A percentile compares a stretch with the other conserved stretches of the same genome.
Conservation (phyloP, 2,329 filamentous ascomycete species). For the Diplodia scrobiculata region DNA sequence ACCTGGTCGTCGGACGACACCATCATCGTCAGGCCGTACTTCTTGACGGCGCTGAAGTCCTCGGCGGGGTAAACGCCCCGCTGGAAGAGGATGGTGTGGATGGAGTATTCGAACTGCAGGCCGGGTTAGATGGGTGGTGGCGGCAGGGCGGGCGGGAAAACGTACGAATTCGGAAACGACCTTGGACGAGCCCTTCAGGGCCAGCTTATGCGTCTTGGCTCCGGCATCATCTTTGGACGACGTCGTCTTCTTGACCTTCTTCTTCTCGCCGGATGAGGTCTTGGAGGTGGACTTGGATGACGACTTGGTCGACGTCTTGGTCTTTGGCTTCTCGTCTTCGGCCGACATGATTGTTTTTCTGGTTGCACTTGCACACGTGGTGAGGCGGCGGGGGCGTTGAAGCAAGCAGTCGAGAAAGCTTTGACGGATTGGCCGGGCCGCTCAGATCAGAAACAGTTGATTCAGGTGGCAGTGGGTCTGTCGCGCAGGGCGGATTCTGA, state of each 20-base stretch:
- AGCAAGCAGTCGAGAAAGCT: conserved; percentile 10
- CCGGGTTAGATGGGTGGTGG: conserved; percentile 30
- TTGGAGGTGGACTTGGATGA: conserved; percentile 30
- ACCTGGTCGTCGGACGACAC: conserved; percentile 96
- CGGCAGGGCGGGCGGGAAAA: conserved; percentile 42
- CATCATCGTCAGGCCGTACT: conserved; percentile 98
- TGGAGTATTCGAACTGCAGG: conserved; percentile 87
- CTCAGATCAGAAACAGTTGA: conserved; percentile 15
- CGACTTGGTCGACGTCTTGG: conserved; percentile 29
- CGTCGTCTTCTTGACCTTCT: conserved; percentile 29
- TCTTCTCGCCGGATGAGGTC: conserved; percentile 18
- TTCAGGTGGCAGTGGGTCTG: conserved; percentile 11
- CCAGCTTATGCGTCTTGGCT: conserved; percentile 92
- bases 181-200: conserved; percentile 80
- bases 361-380: background rate
- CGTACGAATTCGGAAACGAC: conserved; percentile 90
- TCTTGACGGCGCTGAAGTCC: conserved; percentile 96
- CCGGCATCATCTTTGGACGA: conserved; percentile 60
- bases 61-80: conserved; percentile 83
- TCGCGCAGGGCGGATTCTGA: conserved; percentile 3
- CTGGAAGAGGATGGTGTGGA: conserved; percentile 97
- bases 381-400: background rate
- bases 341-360: conserved; percentile 3
- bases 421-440: conserved; percentile 25
- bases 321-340: conserved; percentile 23